A percentile compares a stretch with the other conserved stretches of the same genome.
Conservation (phyloP, 495 filamentous ascomycete species). For the Pyrenula aspistea region DNA sequence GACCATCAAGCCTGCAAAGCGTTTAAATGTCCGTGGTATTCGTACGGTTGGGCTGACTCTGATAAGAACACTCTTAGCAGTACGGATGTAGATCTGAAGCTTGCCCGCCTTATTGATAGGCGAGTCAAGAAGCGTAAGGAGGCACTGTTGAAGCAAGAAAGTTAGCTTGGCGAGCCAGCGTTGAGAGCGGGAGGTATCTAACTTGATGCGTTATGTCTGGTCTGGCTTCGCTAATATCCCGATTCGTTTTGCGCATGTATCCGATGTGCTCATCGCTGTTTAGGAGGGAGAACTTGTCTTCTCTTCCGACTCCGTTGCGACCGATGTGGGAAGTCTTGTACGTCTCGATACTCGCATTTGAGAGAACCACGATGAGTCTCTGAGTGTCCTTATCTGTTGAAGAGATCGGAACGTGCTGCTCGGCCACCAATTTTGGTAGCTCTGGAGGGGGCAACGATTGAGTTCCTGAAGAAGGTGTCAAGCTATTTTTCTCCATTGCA, state of each 20-base stretch:
- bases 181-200: slow-evolving; percentile 5
- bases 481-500: neutral
- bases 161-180: slow-evolving; percentile 6
- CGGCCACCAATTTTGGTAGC: slow-evolving; percentile 81
- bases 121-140: slow-evolving; percentile 93
- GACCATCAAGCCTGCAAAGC: slow-evolving; percentile 96
- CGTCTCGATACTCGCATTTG: slow-evolving; percentile 93
- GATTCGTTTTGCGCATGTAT: slow-evolving; percentile 97
- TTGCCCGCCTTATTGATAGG: slow-evolving; percentile 96
- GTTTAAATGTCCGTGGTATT: slow-evolving; percentile 96
- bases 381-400: slow-evolving; percentile 77
- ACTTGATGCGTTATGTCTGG: slow-evolving; percentile 99
- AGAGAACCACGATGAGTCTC: slow-evolving; percentile 87
- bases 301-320: slow-evolving; percentile 52
- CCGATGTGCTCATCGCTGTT: slow-evolving; percentile 99
- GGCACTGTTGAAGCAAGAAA: slow-evolving; percentile 47
- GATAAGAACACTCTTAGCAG: slow-evolving; percentile 90
- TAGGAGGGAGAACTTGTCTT: slow-evolving; percentile 90
- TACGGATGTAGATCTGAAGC: slow-evolving; percentile 97
- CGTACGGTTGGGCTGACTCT: slow-evolving; percentile 95
- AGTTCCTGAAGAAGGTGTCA: slow-evolving; percentile 41
- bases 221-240: slow-evolving; percentile 93
- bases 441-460: slow-evolving; percentile 88
- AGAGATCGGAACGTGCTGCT: slow-evolving; percentile 79
- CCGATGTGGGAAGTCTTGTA: slow-evolving; percentile 75